Base-by-base conservation (phyloP, 164 flowering plant genomes). In the Sedum album region DNA sequence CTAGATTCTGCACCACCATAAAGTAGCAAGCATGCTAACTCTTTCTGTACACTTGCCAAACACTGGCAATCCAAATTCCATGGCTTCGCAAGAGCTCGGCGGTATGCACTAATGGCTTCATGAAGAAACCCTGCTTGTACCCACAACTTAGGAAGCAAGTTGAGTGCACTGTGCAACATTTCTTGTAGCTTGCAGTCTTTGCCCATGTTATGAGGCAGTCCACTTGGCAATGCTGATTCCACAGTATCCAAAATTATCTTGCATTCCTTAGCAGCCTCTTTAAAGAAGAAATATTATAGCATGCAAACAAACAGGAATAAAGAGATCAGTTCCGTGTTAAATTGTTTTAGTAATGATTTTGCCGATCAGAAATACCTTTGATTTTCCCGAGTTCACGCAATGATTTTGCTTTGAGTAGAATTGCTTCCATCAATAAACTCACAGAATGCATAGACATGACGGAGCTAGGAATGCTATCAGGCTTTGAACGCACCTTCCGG, bases 391-490 rank as follows among this genome's bases (percentile, higher is more conserved):
- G 96, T 65, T 80, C 86, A 70, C 80, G 86, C 69, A 94, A 64
- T 62, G 96, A 87, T 77, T 82, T 88, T 18, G 96, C 86, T 78
- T 94, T 94, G 23, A 94, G 93, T 31, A 89, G 74, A 61, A 90
- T 82, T 72, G 99, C 99, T 80, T 94, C 99, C 53, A 90, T 81
- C 60, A 94, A 87, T 25, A 94, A 75, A 78, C 97, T 91, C 70
- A 94, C 96, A 0, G 99, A 94, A 71, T 89, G 99, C 90, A 92
- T 80, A 1, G 99, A 91, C 99, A 94, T 88, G 41, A 82, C 75
- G 71, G 78, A 76, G 5, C 73, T 51, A 60, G 75, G 80, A 51
- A 77, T 44, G 44, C 41, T 73, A 31, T 84, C 87, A 6, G 78
- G 74, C 77, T 84, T 91, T 5, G 82, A 65, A 21, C 88, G 87